phyloP scores from a whole-genome alignment of 208 protist species.

The Leishmania guyanensis region DNA sequence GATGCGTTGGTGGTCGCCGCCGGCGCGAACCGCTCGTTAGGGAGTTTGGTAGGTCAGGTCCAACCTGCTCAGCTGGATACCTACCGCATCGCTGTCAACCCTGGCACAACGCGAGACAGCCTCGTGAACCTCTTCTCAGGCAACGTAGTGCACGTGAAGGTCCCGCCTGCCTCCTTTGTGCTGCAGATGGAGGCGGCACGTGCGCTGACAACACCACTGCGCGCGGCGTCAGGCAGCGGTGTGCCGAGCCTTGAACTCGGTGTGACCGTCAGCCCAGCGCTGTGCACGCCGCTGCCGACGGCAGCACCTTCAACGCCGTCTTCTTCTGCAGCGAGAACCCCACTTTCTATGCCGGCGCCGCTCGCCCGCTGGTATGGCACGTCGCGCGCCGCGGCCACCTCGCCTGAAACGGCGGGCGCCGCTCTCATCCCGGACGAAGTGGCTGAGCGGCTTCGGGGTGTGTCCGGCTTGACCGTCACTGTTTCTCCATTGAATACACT shows the following conservation, averaged over 20 bases:
- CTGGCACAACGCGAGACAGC: constrained; percentile 75
- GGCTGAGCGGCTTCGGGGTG: constrained; percentile 2
- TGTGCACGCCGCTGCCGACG: neutral
- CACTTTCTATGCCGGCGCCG: neutral
- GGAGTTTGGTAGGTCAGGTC: constrained; percentile 37
- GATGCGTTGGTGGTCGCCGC: constrained; percentile 81
- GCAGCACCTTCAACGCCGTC: neutral
- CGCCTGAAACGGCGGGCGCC: neutral
- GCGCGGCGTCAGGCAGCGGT: neutral
- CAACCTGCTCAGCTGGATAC: constrained; percentile 50
- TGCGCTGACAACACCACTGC: neutral
- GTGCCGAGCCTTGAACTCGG: constrained; percentile 3
- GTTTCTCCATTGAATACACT: constrained; percentile 1
- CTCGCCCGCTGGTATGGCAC: neutral
- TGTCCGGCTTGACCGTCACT: neutral
- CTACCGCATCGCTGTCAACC: constrained; percentile 78
- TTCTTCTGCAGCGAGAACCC: neutral
- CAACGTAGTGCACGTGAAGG: constrained; percentile 79
- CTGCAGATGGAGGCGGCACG: constrained; percentile 39
- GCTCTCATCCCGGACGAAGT: constrained; percentile 14
- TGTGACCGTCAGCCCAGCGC: neutral
- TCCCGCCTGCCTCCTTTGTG: constrained; percentile 76
- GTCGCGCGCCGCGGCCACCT: neutral
- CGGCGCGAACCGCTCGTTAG: constrained; percentile 63
- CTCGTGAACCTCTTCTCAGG: constrained; percentile 65